These are phyloP conservation scores for Phialophora expanda DNA, from an alignment of 2,329 filamentous ascomycete species.

Conservation along the genomic window DNA sequence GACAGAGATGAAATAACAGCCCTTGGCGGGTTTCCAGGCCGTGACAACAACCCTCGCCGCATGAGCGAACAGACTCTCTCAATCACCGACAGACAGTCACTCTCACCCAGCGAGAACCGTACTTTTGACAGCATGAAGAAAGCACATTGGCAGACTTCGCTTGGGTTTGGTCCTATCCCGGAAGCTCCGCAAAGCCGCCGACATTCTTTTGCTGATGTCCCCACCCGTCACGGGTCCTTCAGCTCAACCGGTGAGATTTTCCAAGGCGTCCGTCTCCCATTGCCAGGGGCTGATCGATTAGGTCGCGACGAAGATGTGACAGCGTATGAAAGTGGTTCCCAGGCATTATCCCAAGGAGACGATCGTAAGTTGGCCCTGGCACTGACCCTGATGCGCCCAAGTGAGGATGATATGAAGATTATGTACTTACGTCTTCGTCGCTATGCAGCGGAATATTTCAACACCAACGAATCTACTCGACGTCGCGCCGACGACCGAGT, in stretches of 20 bases:
- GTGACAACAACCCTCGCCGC: conserved; percentile 48
- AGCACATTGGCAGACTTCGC: conserved; percentile 57
- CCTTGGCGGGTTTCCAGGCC: conserved; percentile 43
- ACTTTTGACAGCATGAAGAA: conserved; percentile 53
- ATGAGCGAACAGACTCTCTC: conserved; percentile 53
- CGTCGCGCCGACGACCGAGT: conserved; percentile 50
- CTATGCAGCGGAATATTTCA: conserved; percentile 53
- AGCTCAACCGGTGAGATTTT: conserved; percentile 45
- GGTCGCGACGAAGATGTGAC: conserved; percentile 48
- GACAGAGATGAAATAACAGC: conserved; percentile 52
- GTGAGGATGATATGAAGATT: conserved; percentile 44
- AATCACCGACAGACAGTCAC: conserved; percentile 49
- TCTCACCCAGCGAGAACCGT: conserved; percentile 49
- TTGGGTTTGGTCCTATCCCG: conserved; percentile 54
- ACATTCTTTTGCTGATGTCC: conserved; percentile 59
- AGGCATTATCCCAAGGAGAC: conserved; percentile 47
- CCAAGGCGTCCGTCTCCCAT: conserved; percentile 10
- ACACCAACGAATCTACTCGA: conserved; percentile 43
- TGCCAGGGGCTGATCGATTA: conserved; percentile 26
- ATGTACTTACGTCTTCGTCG: conserved; percentile 49
- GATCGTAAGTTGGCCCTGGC: conserved; percentile 50
- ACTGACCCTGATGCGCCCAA: conserved; percentile 29
- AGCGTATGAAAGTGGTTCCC: conserved; percentile 46
- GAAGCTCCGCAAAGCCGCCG: conserved; percentile 57
- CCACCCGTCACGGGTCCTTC: conserved; percentile 54